A percentile compares a stretch with the other conserved stretches of the same genome.
Conservation (phyloP, 1,139 yeast genomes). For the Wickerhamomyces sp. region DNA sequence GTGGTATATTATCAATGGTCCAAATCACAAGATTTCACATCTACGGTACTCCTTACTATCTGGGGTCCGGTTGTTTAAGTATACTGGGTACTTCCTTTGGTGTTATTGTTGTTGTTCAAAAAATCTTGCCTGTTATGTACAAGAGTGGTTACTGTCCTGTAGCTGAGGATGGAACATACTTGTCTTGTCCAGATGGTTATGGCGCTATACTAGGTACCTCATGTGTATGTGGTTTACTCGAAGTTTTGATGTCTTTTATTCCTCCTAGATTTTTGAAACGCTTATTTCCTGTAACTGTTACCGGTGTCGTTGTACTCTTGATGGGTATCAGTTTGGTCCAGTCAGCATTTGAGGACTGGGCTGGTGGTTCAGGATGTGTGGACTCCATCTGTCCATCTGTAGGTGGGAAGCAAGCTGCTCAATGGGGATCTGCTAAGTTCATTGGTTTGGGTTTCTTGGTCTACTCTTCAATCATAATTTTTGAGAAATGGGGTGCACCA, state of each 20-base stretch:
- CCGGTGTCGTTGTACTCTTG: conserved; percentile 86
- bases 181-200: conserved; percentile 86
- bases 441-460: conserved; percentile 85
- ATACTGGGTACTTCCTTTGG: conserved; percentile 91
- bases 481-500: conserved; percentile 88
- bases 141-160: conserved; percentile 60
- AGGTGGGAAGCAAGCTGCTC: conserved; percentile 46
- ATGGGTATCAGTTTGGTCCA: conserved; percentile 68
- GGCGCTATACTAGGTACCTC: conserved; percentile 83
- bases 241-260: conserved; percentile 64
- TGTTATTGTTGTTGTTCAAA: conserved; percentile 72
- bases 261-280: conserved; percentile 69
- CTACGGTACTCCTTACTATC: conserved; percentile 61
- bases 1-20: conserved; percentile 67
- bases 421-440: conserved; percentile 85
- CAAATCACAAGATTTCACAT: conserved; percentile 82
- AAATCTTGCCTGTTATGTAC: conserved; percentile 80
- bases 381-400: conserved; percentile 39
- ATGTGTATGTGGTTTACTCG: conserved; percentile 69
- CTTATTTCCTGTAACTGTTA: conserved; percentile 82
- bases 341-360: conserved; percentile 81
- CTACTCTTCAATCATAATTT: conserved; percentile 62
- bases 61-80: conserved; percentile 84
- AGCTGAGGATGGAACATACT: conserved; percentile 52
- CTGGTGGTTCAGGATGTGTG: conserved; percentile 76